Percentiles rank a stretch among this genome's conserved stretches.
These are phyloP conservation scores for Neurospora sp. DNA, from an alignment of 495 filamentous ascomycete genomes.

Conservation along the genomic window DNA sequence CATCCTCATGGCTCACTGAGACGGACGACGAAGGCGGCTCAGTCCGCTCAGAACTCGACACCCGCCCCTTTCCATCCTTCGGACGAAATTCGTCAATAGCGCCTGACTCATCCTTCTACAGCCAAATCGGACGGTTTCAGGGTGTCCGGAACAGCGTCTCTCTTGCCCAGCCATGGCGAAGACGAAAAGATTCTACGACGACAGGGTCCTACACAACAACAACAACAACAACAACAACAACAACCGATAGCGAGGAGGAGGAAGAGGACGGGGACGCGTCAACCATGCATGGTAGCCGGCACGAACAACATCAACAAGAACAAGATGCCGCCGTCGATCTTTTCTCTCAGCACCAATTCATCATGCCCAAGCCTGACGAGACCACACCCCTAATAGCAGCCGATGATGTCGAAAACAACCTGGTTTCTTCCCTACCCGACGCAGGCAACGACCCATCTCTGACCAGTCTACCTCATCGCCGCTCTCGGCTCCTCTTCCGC, in stretches of 20 bases:
- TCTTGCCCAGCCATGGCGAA: neutral
- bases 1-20: neutral
- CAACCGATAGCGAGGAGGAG: neutral
- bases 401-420: neutral
- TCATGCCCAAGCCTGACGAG: neutral
- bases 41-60: neutral
- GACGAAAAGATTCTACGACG: neutral
- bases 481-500: neutral
- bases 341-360: neutral
- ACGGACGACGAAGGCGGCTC: neutral
- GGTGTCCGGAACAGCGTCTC: neutral
- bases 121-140: neutral
- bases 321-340: neutral
- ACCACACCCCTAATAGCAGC: neutral
- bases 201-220: neutral
- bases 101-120: neutral
- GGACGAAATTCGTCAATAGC: neutral
- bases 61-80: neutral
- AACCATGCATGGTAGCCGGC: neutral
- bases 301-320: neutral
- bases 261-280: neutral
- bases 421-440: too few relatives aligned
- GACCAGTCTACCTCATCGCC: neutral
- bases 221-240: neutral
- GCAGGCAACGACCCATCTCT: neutral